Evolutionary conservation across 2,329 filamentous ascomycete genomes (phyloP).

Genomic region (Dendrostoma leiphaemia): DNA sequence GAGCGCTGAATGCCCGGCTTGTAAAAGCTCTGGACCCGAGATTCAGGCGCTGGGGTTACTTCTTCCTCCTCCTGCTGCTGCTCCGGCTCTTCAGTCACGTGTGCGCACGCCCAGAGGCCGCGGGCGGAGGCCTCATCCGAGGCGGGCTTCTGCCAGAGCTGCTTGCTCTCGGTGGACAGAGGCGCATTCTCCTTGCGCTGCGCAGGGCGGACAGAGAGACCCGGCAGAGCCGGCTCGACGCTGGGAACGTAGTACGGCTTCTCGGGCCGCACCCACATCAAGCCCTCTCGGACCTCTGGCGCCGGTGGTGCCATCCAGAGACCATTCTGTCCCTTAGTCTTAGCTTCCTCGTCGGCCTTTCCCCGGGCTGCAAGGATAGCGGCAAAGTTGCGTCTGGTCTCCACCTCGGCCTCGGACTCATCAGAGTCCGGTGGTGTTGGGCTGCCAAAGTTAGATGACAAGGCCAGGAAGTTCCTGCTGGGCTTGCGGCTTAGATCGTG

Average conservation of each 20-base stretch:
- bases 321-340: conserved; percentile 1
- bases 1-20: conserved; percentile 19
- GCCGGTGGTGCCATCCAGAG: conserved; percentile 27
- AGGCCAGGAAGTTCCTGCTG: conserved; percentile 38
- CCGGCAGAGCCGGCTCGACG: conserved; percentile 26
- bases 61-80: no score
- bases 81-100: not conserved
- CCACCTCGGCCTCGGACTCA: conserved; percentile 39
- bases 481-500: conserved; percentile 34
- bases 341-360: not conserved
- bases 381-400: conserved; percentile 22
- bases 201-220: conserved; percentile 33
- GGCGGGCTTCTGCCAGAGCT: conserved; percentile 38
- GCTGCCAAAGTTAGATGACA: conserved; percentile 43
- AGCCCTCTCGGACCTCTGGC: conserved; percentile 6
- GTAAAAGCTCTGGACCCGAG: conserved; percentile 13
- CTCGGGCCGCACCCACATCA: conserved; percentile 26
- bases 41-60: not conserved
- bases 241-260: conserved; percentile 12
- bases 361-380: conserved; percentile 14
- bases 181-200: conserved; percentile 31
- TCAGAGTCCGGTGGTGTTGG: conserved; percentile 56
- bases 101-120: conserved; percentile 31
- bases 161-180: conserved; percentile 35
- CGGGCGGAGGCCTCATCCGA: conserved; percentile 17